A percentile compares a stretch with the other conserved stretches of the same genome.
These are phyloP conservation scores for Hyaloscypha hepaticicola DNA, from an alignment of 495 filamentous ascomycete genomes.

Conservation along the genomic window DNA sequence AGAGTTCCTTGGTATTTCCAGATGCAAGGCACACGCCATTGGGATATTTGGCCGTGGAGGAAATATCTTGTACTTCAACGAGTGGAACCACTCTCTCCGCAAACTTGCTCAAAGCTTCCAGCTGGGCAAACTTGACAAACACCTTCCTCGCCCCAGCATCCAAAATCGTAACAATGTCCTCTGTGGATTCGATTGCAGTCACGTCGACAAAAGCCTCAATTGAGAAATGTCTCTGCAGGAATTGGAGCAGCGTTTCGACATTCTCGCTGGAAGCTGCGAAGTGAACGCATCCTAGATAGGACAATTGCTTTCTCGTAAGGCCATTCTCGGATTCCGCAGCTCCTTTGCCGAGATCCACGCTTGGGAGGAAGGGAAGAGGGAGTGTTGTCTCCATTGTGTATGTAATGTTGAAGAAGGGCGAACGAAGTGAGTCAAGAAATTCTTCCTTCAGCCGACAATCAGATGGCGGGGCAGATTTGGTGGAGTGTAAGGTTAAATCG, in stretches of 20 bases:
- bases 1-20: conserved; percentile 37
- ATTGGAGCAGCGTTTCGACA: conserved; percentile 59
- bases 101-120: conserved; percentile 55
- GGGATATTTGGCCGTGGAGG: conserved; percentile 19
- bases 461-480: conserved; percentile 4
- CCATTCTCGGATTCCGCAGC: conserved; percentile 49
- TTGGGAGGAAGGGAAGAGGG: conserved; percentile 56
- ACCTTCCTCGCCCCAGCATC: conserved; percentile 86
- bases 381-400: conserved; percentile 52
- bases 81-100: conserved; percentile 56
- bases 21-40: conserved; percentile 24
- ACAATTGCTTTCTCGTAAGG: conserved; percentile 66
- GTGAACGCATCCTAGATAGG: conserved; percentile 75
- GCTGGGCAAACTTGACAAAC: conserved; percentile 71
- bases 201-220: conserved; percentile 77
- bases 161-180: conserved; percentile 76
- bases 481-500: background rate
- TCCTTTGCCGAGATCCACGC: conserved; percentile 54
- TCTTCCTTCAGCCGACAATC: background rate
- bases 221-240: conserved; percentile 64
- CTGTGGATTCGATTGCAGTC: conserved; percentile 60
- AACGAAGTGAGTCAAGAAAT: conserved; percentile 3
- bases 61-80: conserved; percentile 41
- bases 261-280: conserved; percentile 59
- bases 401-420: background rate